Conservation (phyloP, 768 basidiomycete genomes). For the Rhodocollybia butyracea region DNA sequence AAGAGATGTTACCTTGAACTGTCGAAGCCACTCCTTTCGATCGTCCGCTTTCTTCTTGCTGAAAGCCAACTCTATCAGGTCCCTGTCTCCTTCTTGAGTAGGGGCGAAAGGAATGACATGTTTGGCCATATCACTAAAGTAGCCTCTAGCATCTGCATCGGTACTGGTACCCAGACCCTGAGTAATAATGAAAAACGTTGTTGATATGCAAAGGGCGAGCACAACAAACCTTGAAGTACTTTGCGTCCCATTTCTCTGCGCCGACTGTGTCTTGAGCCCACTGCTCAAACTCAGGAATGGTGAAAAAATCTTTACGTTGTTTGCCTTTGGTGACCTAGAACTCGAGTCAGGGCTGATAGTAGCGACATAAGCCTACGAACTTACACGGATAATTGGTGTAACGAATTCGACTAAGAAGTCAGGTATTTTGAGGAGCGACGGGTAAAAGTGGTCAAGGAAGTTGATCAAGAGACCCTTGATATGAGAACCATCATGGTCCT, state of each 20-base stretch:
- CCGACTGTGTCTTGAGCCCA: slow-evolving; percentile 82
- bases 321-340: slow-evolving; percentile 73
- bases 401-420: slow-evolving; percentile 97
- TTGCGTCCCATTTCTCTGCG: slow-evolving; percentile 80
- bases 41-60: slow-evolving; percentile 99
- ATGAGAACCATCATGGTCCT: slow-evolving; percentile 99
- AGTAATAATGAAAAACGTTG: slow-evolving; percentile 1
- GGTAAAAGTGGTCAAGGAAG: slow-evolving; percentile 95
- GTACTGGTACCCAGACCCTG: slow-evolving; percentile 96
- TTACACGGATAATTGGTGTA: slow-evolving; percentile 93
- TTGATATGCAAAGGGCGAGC: background rate
- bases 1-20: slow-evolving; percentile 65
- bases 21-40: slow-evolving; percentile 95
- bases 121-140: slow-evolving; percentile 88
- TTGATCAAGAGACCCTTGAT: slow-evolving; percentile 99
- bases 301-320: slow-evolving; percentile 86
- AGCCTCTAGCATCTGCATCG: slow-evolving; percentile 86
- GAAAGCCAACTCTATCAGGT: slow-evolving; percentile 95
- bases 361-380: slow-evolving; percentile 18
- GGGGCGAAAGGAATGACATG: slow-evolving; percentile 93
- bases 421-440: slow-evolving; percentile 85
- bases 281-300: slow-evolving; percentile 92
- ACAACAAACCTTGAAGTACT: slow-evolving; percentile 97
- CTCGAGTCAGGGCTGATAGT: background rate
- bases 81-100: slow-evolving; percentile 77